Conservation (phyloP, 148 eudicot genomes). For the Salicornia ramosissima region DNA sequence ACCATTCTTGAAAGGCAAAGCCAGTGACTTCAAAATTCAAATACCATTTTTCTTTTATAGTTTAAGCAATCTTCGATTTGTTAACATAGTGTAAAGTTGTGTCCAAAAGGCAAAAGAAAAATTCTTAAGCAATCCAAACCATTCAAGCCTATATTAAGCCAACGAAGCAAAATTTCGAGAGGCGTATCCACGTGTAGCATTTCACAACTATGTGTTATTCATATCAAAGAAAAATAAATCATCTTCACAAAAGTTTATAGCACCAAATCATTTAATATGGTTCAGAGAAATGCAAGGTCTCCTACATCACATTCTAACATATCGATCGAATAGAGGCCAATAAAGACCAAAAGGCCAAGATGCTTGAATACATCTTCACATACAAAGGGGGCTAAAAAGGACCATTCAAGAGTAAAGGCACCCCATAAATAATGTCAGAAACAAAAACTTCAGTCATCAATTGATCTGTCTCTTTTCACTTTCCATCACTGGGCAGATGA, state of each 20-base stretch:
- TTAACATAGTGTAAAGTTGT: too few relatives aligned
- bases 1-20: neutral
- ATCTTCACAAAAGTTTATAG: neutral
- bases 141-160: neutral
- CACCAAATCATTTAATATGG: neutral
- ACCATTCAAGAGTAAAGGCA: too few relatives aligned
- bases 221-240: neutral
- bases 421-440: neutral
- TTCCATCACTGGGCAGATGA: neutral
- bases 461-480: neutral
- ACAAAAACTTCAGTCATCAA: neutral
- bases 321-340: neutral
- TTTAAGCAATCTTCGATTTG: too few relatives aligned
- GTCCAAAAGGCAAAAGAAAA: neutral
- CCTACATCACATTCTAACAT: neutral
- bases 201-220: neutral
- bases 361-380: too few relatives aligned
- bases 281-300: neutral
- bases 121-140: neutral
- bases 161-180: neutral
- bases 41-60: too few relatives aligned
- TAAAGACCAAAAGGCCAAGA: neutral
- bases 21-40: too few relatives aligned
- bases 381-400: too few relatives aligned
- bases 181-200: neutral